These are phyloP conservation scores for Epithele typhae DNA, from an alignment of 768 basidiomycete genomes.

Conservation along the genomic window DNA sequence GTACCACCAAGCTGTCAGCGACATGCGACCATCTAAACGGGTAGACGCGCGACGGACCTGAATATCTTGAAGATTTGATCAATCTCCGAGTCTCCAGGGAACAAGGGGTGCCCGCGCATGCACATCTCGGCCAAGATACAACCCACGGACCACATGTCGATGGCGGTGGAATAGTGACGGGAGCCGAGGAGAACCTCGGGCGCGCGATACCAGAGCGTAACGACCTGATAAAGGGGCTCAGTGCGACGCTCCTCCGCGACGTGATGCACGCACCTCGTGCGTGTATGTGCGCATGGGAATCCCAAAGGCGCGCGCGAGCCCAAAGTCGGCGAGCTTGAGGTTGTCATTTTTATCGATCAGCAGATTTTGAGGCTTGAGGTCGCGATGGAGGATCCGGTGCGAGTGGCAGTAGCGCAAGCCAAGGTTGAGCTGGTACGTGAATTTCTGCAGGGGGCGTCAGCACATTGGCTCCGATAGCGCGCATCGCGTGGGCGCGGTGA, in stretches of 20 bases:
- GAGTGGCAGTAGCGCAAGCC: constrained; percentile 94
- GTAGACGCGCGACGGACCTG: constrained; percentile 50
- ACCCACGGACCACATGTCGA: constrained; percentile 99
- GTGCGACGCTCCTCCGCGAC: neutral
- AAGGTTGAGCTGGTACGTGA: constrained; percentile 88
- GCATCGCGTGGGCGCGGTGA: constrained; percentile 1
- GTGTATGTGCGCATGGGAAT: constrained; percentile 99
- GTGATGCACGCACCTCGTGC: constrained; percentile 67
- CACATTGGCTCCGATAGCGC: no score
- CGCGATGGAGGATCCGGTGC: constrained; percentile 93
- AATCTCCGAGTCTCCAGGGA: constrained; percentile 99
- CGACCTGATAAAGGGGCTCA: constrained; percentile 58
- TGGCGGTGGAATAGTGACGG: constrained; percentile 93
- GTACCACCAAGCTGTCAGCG: neutral
- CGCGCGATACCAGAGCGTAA: constrained; percentile 98
- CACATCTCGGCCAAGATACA: constrained; percentile 99
- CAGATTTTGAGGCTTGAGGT: constrained; percentile 94
- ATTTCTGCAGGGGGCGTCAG: constrained; percentile 59
- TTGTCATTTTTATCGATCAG: constrained; percentile 88
- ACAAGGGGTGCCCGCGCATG: constrained; percentile 82
- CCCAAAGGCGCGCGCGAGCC: constrained; percentile 93
- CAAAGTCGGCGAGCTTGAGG: constrained; percentile 95
- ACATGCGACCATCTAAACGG: neutral
- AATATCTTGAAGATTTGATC: constrained; percentile 99
- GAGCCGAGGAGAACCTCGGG: constrained; percentile 96